Evolutionary conservation across 495 filamentous ascomycete genomes (phyloP).

Genomic region (Hypoxylon crocopeplum): DNA sequence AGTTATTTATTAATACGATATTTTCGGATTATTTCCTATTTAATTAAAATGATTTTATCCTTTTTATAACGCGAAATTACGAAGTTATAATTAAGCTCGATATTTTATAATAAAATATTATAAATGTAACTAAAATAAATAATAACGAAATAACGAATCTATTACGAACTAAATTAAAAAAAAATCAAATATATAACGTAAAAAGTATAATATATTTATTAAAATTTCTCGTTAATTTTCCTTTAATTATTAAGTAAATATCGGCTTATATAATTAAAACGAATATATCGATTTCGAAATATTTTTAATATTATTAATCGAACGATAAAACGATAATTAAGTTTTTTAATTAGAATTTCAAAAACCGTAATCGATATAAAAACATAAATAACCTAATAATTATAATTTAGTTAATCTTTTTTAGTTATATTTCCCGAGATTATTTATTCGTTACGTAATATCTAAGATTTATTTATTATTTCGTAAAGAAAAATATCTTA

Average conservation of each 20-base stretch:
- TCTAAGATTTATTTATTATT: conserved; percentile 48
- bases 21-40: conserved; percentile 45
- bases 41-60: conserved; percentile 44
- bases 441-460: conserved; percentile 48
- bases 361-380: conserved; percentile 36
- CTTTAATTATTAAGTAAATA: conserved; percentile 58
- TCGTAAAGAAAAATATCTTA: conserved; percentile 51
- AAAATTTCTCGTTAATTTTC: conserved; percentile 47
- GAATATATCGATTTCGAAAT: conserved; percentile 33
- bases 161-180: conserved; percentile 10
- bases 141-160: conserved; percentile 19
- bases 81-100: conserved; percentile 28
- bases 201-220: conserved; percentile 38
- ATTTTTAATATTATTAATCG: conserved; percentile 38
- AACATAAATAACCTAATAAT: conserved; percentile 40
- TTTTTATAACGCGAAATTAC: conserved; percentile 50
- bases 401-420: conserved; percentile 46
- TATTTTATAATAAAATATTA: conserved; percentile 8
- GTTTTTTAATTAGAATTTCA: conserved; percentile 31
- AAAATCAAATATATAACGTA: conserved; percentile 15
- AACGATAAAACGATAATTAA: conserved; percentile 29
- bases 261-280: conserved; percentile 54
- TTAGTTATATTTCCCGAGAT: conserved; percentile 45
- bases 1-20: conserved; percentile 36
- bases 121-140: conserved; percentile 42